A percentile compares a stretch with the other conserved stretches of the same genome.
These are phyloP conservation scores for Phytophthora pluvialis DNA, from an alignment of 352 stramenopile species.

Conservation along the genomic window DNA sequence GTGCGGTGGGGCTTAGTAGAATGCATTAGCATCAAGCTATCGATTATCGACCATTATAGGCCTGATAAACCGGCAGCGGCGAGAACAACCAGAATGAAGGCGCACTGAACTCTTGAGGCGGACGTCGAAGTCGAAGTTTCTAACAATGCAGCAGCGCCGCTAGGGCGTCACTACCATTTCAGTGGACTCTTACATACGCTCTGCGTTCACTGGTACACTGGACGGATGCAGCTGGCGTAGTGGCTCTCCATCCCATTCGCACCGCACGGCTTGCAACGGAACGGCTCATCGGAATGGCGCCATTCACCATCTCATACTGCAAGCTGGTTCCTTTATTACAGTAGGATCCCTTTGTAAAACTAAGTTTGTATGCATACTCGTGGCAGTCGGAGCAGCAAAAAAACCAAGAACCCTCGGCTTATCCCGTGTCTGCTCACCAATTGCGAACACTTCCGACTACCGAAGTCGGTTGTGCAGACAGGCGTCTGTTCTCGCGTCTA, in stretches of 20 bases:
- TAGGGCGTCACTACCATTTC: background rate
- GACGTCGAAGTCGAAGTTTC: background rate
- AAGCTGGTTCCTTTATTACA: background rate
- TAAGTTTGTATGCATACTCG: too few species aligned
- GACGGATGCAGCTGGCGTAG: constrained; percentile 9
- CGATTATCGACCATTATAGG: too few species aligned
- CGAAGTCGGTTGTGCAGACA: constrained; percentile 2
- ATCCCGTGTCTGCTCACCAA: background rate
- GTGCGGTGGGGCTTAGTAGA: too few species aligned
- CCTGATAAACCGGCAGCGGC: background rate
- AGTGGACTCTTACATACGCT: background rate
- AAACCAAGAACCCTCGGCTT: too few species aligned
- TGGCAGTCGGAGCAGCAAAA: too few species aligned
- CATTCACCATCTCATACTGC: background rate
- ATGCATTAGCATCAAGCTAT: background rate
- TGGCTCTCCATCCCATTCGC: background rate
- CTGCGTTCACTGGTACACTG: background rate
- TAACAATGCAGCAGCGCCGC: background rate
- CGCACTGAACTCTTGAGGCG: constrained; percentile 7
- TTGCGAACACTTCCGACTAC: background rate
- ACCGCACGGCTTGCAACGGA: background rate
- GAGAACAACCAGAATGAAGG: background rate
- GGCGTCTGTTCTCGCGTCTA: background rate
- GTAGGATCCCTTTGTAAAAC: too few species aligned
- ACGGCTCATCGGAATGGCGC: constrained; percentile 1